Evolutionary conservation across 2,329 filamentous ascomycete species (phyloP).

Genomic region (Cladosporium sphaerospermum): DNA sequence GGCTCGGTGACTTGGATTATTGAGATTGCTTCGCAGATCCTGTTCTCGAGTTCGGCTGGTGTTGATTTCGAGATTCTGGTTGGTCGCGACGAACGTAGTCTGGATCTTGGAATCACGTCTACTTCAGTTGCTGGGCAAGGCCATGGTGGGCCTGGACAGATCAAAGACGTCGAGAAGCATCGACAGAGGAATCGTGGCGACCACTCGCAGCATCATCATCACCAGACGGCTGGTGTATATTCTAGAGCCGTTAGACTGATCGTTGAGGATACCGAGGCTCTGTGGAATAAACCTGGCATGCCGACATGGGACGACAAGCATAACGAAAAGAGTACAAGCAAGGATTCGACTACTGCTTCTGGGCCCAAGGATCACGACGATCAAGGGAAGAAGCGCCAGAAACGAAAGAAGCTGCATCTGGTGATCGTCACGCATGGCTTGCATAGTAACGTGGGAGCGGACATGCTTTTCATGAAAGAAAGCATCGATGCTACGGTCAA

Average conservation of each 20-base stretch:
- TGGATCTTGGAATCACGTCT: constrained; percentile 57
- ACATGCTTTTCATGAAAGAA: constrained; percentile 97
- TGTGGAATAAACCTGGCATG: constrained; percentile 89
- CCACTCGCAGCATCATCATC: constrained; percentile 2
- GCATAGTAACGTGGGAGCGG: constrained; percentile 90
- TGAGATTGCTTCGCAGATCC: constrained; percentile 84
- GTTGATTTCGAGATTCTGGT: constrained; percentile 85
- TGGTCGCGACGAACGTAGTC: constrained; percentile 75
- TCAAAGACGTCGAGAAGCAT: constrained; percentile 51
- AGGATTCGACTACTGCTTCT: constrained; percentile 8
- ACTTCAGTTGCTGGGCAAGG: constrained; percentile 42
- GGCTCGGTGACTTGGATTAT: constrained; percentile 76
- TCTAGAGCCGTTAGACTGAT: constrained; percentile 71
- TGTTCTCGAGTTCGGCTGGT: constrained; percentile 83
- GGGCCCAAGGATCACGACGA: constrained; percentile 13
- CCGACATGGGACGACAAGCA: constrained; percentile 51
- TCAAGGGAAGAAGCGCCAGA: constrained; percentile 36
- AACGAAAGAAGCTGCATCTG: constrained; percentile 75
- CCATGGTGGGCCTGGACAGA: constrained; percentile 56
- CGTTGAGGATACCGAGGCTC: constrained; percentile 77
- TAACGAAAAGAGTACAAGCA: constrained; percentile 17
- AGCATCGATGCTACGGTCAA: constrained; percentile 81
- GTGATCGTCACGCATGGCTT: constrained; percentile 90
- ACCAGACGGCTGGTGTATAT: constrained; percentile 68
- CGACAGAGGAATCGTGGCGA: constrained; percentile 49